A percentile compares a stretch with the other conserved stretches of the same genome.
These are phyloP conservation scores for Rhododendron griersonianum DNA, from an alignment of 148 eudicot species.

Conservation along the genomic window DNA sequence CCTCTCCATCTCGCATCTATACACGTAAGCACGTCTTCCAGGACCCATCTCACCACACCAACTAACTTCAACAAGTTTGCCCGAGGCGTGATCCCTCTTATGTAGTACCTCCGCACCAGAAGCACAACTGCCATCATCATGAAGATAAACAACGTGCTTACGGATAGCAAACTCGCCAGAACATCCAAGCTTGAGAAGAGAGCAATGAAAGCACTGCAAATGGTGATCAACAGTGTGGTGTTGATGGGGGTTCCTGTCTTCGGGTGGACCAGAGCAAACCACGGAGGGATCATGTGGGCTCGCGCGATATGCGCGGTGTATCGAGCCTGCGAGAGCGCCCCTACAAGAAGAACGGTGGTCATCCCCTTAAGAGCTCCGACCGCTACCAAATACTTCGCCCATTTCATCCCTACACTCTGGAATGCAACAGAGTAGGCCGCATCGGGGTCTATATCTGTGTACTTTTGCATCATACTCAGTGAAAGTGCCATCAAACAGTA, in stretches of 20 bases:
- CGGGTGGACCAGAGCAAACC: constrained; percentile 54
- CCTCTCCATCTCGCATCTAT: no score
- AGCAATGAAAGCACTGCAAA: constrained; percentile 37
- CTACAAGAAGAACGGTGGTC: constrained; percentile 61
- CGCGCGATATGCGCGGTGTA: constrained; percentile 63
- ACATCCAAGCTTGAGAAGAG: constrained; percentile 58
- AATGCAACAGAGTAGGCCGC: constrained; percentile 69
- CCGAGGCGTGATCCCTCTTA: constrained; percentile 34
- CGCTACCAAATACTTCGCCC: constrained; percentile 78
- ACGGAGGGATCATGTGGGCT: constrained; percentile 68
- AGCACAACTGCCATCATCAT: constrained; percentile 66
- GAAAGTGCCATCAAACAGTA: constrained; percentile 71
- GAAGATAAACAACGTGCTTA: constrained; percentile 62
- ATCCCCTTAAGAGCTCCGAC: constrained; percentile 70
- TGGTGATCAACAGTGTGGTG: constrained; percentile 49
- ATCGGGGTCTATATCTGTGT: constrained; percentile 42
- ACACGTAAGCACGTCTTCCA: no score
- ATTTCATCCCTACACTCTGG: constrained; percentile 49
- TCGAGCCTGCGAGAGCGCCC: constrained; percentile 60
- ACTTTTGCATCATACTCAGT: constrained; percentile 56
- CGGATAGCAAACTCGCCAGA: constrained; percentile 40
- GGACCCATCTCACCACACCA: no score
- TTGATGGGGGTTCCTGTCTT: constrained; percentile 63
- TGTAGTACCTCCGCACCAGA: constrained; percentile 60
- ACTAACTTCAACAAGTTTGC: constrained; percentile 19